Conservation (phyloP, 768 basidiomycete species). For the Lactarius quietus region DNA sequence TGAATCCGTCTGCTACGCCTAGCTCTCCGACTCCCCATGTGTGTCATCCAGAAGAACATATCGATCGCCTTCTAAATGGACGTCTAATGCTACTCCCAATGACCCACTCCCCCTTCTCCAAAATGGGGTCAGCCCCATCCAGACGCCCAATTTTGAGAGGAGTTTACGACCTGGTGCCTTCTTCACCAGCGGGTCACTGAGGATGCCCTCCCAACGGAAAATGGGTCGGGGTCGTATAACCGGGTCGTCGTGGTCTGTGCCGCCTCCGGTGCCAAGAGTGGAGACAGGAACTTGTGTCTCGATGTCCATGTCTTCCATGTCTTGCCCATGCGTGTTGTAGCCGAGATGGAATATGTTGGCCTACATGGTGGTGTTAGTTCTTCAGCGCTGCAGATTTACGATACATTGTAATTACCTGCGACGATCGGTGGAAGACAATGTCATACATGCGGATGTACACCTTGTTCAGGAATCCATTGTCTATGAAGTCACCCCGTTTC, state of each 20-base stretch:
- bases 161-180: conserved; percentile 18
- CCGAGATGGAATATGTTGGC: conserved; percentile 64
- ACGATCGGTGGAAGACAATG: conserved; percentile 52
- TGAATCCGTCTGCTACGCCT: not conserved
- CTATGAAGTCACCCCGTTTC: conserved; percentile 47
- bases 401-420: conserved; percentile 39
- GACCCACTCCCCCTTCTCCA: conserved; percentile 53
- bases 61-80: conserved; percentile 51
- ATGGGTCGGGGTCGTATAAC: conserved; percentile 56
- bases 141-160: conserved; percentile 54
- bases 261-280: conserved; percentile 61
- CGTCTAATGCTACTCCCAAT: conserved; percentile 58
- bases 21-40: not conserved
- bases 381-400: not conserved
- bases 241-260: conserved; percentile 65
- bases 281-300: conserved; percentile 49
- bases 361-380: conserved; percentile 35
- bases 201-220: conserved; percentile 69
- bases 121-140: conserved; percentile 64
- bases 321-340: conserved; percentile 44
- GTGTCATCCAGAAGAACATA: conserved; percentile 44
- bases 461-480: conserved; percentile 67
- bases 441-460: conserved; percentile 70
- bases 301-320: conserved; percentile 62
- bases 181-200: conserved; percentile 48